These are phyloP conservation scores for Murraya koenigii DNA, from an alignment of 345 rosid species.

Conservation along the genomic window DNA sequence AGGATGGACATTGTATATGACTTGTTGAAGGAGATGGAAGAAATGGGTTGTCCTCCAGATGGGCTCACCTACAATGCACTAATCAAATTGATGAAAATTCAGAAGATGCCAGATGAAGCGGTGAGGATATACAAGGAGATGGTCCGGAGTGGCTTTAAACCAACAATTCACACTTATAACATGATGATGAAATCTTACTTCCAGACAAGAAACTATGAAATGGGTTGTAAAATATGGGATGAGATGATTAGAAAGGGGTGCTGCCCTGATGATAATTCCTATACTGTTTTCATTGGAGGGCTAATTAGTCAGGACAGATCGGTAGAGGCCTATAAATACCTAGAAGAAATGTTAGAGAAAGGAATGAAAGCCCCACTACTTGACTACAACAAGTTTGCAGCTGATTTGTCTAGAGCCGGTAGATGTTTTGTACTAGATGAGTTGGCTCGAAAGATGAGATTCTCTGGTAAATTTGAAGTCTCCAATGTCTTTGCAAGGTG, in stretches of 20 bases:
- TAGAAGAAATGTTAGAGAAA: constrained; percentile 86
- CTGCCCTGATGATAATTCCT: constrained; percentile 86
- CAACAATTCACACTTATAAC: constrained; percentile 75
- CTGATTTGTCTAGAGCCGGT: constrained; percentile 75
- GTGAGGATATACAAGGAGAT: constrained; percentile 61
- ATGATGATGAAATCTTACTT: constrained; percentile 89
- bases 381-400: constrained; percentile 76
- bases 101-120: constrained; percentile 68
- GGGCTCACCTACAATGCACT: constrained; percentile 76
- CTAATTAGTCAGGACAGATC: constrained; percentile 71
- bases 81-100: constrained; percentile 70
- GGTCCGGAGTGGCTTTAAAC: constrained; percentile 55
- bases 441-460: constrained; percentile 70
- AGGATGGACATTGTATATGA: constrained; percentile 65
- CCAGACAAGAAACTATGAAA: constrained; percentile 52
- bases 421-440: constrained; percentile 67
- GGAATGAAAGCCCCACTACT: constrained; percentile 89
- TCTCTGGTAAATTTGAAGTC: constrained; percentile 65
- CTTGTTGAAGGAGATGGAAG: constrained; percentile 79
- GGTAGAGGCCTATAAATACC: constrained; percentile 66
- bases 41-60: constrained; percentile 72
- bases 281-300: constrained; percentile 73
- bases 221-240: constrained; percentile 68
- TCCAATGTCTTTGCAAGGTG: constrained; percentile 62
- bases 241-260: constrained; percentile 73